Evolutionary conservation across 192 early-diverging fungal genomes (phyloP).

Genomic region (Mortierella alpina): DNA sequence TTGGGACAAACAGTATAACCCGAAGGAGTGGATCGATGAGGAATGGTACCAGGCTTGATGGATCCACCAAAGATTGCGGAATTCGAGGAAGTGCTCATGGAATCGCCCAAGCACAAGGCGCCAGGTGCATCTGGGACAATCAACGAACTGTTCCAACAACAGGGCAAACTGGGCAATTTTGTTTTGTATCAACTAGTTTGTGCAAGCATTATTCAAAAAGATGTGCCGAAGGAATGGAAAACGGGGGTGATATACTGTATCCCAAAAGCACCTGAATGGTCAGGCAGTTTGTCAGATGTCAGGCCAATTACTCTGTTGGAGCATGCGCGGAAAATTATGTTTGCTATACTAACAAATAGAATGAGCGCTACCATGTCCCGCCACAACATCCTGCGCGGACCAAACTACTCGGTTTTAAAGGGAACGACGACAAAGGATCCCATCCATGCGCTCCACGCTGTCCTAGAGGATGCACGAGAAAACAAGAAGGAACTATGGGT

Average conservation of each 20-base stretch:
- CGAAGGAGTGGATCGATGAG: background rate
- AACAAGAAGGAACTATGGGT: conserved; percentile 21
- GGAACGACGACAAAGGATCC: conserved; percentile 33
- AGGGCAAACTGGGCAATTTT: background rate
- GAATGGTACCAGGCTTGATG: conserved; percentile 29
- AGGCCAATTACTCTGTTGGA: conserved; percentile 18
- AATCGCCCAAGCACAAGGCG: conserved; percentile 7
- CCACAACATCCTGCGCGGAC: conserved; percentile 15
- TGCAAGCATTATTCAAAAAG: conserved; percentile 7
- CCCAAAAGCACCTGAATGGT: conserved; percentile 22
- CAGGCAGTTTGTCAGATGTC: conserved; percentile 14
- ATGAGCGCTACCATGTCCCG: background rate
- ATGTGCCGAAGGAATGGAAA: conserved; percentile 15
- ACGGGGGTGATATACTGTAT: conserved; percentile 25
- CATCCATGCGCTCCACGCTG: conserved; percentile 21
- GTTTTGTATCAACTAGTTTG: conserved; percentile 7
- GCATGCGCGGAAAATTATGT: conserved; percentile 21
- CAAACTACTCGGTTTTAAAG: conserved; percentile 31
- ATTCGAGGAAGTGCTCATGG: background rate
- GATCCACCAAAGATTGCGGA: background rate
- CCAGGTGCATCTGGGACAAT: conserved; percentile 12
- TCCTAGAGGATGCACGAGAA: conserved; percentile 26
- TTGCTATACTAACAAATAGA: conserved; percentile 3
- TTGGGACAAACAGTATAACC: conserved; percentile 4
- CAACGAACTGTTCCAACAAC: conserved; percentile 2